Evolutionary conservation across 176 grass and related monocot genomes (phyloP).

Genomic region (Oropetium thomaeum): DNA sequence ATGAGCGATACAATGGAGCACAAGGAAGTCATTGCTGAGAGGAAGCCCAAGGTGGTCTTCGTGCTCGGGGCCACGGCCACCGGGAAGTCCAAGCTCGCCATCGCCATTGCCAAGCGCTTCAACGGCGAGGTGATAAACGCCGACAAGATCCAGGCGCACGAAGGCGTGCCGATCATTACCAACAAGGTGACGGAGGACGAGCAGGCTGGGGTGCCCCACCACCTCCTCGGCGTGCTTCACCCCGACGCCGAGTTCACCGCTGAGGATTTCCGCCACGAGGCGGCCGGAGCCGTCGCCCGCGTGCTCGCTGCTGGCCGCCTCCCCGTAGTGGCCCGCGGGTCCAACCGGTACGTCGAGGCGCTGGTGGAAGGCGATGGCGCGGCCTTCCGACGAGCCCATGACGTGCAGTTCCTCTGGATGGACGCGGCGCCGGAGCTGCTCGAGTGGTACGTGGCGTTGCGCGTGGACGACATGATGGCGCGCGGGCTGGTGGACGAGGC

Average conservation of each 20-base stretch:
- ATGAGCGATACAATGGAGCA: too few species aligned
- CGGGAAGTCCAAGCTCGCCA: slow-evolving; percentile 72
- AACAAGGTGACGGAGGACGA: slow-evolving; percentile 48
- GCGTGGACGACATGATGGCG: slow-evolving; percentile 65
- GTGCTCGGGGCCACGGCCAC: slow-evolving; percentile 72
- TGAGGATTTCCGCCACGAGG: slow-evolving; percentile 49
- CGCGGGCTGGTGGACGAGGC: slow-evolving; percentile 61
- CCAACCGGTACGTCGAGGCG: slow-evolving; percentile 35
- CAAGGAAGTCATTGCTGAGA: too few species aligned
- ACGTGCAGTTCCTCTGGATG: slow-evolving; percentile 40
- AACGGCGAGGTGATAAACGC: slow-evolving; percentile 57
- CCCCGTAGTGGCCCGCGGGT: slow-evolving; percentile 67
- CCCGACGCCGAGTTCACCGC: slow-evolving; percentile 51
- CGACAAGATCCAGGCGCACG: slow-evolving; percentile 44
- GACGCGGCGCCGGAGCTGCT: slow-evolving; percentile 45
- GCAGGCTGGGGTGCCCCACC: slow-evolving; percentile 38
- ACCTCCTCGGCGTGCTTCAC: slow-evolving; percentile 25
- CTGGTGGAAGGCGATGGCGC: slow-evolving; percentile 21
- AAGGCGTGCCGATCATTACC: slow-evolving; percentile 29
- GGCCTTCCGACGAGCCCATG: slow-evolving; percentile 4
- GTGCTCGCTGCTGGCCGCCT: slow-evolving; percentile 32
- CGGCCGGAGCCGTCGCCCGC: neutral
- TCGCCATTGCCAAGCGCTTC: slow-evolving; percentile 44
- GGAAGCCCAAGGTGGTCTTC: slow-evolving; percentile 59
- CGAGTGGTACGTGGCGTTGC: slow-evolving; percentile 26